These are phyloP conservation scores for Solanum hybrid DNA, from an alignment of 305 asterid genomes.

Conservation along the genomic window DNA sequence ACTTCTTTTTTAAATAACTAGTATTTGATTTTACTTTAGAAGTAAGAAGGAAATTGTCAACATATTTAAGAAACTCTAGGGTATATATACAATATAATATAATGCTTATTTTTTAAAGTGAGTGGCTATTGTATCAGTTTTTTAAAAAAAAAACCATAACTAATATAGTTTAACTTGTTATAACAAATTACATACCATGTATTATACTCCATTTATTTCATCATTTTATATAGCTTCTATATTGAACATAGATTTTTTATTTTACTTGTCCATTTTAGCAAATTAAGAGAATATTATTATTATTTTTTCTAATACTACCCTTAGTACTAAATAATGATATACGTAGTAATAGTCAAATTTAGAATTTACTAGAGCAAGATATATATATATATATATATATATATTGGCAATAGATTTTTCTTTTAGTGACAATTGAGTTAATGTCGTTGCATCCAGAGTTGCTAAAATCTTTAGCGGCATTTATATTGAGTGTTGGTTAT, in stretches of 20 bases:
- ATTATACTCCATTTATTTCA: too few relatives aligned
- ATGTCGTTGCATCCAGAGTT: rapidly evolving
- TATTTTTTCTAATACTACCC: neutral
- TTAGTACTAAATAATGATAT: too few relatives aligned
- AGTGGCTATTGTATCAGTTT: too few relatives aligned
- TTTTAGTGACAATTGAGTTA: neutral
- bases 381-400: too few relatives aligned
- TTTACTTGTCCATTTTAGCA: too few relatives aligned
- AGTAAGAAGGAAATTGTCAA: neutral
- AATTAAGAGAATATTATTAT: too few relatives aligned
- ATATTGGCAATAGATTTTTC: neutral
- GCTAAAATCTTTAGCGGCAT: neutral
- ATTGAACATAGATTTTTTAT: too few relatives aligned
- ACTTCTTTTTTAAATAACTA: neutral
- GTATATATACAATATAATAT: too few relatives aligned
- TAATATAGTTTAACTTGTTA: too few relatives aligned
- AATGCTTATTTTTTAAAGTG: too few relatives aligned
- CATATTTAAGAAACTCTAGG: neutral
- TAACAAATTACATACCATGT: neutral
- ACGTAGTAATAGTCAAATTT: neutral
- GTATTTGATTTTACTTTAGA: neutral
- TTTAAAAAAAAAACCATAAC: too few relatives aligned
- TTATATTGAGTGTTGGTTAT: too few relatives aligned
- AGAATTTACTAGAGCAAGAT: neutral
- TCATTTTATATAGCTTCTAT: neutral